These are phyloP conservation scores for Coccomyxa subellipsoidea DNA, from an alignment of 163 green algal genomes.

Conservation along the genomic window DNA sequence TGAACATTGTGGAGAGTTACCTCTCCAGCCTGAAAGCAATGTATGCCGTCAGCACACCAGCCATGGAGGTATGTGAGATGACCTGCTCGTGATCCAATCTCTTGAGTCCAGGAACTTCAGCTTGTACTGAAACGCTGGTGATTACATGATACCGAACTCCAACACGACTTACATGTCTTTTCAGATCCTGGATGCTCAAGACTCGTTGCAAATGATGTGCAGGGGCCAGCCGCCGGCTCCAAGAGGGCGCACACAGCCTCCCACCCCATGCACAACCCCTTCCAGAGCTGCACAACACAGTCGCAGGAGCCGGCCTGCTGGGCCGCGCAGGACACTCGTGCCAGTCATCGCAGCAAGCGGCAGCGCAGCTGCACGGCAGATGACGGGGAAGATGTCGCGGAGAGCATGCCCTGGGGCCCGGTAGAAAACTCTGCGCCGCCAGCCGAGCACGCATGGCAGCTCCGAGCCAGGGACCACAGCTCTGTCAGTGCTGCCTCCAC, in stretches of 20 bases:
- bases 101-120: background rate
- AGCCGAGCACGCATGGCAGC: background rate
- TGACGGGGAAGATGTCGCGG: background rate
- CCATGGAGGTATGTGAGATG: background rate
- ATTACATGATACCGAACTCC: background rate
- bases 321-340: background rate
- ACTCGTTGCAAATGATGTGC: background rate
- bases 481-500: background rate
- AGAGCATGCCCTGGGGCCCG: background rate
- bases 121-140: background rate
- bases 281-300: background rate
- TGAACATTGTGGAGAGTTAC: background rate
- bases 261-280: background rate
- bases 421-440: background rate
- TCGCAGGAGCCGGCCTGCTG: background rate
- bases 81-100: background rate
- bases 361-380: background rate
- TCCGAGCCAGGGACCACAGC: background rate
- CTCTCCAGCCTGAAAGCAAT: background rate
- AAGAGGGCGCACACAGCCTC: background rate
- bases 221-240: background rate
- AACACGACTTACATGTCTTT: background rate
- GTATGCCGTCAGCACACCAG: background rate
- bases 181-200: background rate
- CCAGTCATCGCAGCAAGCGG: background rate